Conservation (phyloP, 306 rosid genomes). For the Medicago ruthenica region DNA sequence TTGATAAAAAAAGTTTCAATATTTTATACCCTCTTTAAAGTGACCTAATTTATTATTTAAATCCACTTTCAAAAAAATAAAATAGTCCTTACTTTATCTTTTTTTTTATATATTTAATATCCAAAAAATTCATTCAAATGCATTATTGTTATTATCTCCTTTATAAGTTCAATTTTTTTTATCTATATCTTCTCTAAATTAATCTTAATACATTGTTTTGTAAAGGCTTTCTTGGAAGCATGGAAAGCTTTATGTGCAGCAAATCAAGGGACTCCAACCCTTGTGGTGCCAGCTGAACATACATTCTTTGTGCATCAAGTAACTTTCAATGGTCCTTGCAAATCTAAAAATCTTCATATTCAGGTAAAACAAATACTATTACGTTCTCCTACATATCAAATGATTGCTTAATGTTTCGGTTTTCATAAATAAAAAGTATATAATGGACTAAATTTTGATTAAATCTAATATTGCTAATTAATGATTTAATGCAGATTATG, state of each 20-base stretch:
- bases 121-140: neutral
- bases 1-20: no score
- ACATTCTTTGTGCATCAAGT: constrained; percentile 19
- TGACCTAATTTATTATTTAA: neutral
- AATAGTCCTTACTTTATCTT: neutral
- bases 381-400: neutral
- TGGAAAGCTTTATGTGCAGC: constrained; percentile 51
- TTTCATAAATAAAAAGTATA: neutral
- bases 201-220: neutral
- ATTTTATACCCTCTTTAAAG: no score
- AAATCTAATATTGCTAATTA: neutral
- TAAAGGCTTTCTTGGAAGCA: constrained; percentile 49
- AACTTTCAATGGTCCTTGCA: constrained; percentile 47
- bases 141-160: neutral
- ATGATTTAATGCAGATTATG: constrained; percentile 38
- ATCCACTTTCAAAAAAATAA: neutral
- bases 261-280: neutral
- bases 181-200: neutral
- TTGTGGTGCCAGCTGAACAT: constrained; percentile 36
- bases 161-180: neutral
- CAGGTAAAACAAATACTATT: constrained; percentile 22
- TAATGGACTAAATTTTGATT: neutral
- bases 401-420: neutral
- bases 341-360: constrained; percentile 27
- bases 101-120: neutral